Percentiles rank a stretch among this genome's conserved stretches.
Evolutionary conservation across 1,284 basidiomycete species (phyloP).

Genomic region (Testicularia cyperi): DNA sequence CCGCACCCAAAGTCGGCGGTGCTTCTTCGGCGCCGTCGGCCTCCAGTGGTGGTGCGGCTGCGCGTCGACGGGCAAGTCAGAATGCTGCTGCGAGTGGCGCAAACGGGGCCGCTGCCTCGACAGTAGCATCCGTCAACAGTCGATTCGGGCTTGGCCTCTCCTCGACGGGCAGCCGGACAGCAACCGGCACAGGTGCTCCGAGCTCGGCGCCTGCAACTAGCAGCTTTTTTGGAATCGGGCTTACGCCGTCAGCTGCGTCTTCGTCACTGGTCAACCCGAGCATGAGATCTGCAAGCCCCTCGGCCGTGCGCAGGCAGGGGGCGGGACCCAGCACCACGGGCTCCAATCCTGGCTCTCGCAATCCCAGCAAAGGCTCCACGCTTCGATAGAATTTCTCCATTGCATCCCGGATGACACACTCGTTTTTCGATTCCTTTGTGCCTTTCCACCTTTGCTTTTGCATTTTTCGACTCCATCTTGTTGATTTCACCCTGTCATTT

Average conservation of each 20-base stretch:
- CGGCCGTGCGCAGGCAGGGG: slow-evolving; percentile 12
- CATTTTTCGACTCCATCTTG: no score
- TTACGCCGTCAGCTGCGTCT: slow-evolving; percentile 6
- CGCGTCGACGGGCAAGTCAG: slow-evolving; percentile 18
- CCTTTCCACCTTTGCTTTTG: no score
- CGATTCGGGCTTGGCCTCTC: slow-evolving; percentile 23
- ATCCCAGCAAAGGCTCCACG: slow-evolving; percentile 24
- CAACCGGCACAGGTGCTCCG: slow-evolving; percentile 9
- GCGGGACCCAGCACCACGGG: slow-evolving; percentile 4
- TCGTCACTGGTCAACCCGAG: not conserved
- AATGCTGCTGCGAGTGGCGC: slow-evolving; percentile 4
- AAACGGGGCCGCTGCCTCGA: no score
- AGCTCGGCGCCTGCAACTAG: no score
- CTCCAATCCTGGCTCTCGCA: slow-evolving; percentile 19
- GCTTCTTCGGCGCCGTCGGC: slow-evolving; percentile 9
- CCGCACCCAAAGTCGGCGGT: slow-evolving; percentile 8
- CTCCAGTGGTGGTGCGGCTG: slow-evolving; percentile 1
- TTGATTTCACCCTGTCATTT: no score
- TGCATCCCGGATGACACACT: no score
- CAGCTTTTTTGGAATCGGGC: slow-evolving; percentile 39
- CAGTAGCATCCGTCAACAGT: no score
- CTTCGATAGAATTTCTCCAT: slow-evolving; percentile 5
- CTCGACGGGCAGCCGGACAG: not conserved
- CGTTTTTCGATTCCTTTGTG: no score
- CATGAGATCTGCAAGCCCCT: slow-evolving; percentile 11